Evolutionary conservation across 129 eudicot species (phyloP), one percentile per base, ranked within the genome.

Genomic region (Flaveria trinervia): DNA sequence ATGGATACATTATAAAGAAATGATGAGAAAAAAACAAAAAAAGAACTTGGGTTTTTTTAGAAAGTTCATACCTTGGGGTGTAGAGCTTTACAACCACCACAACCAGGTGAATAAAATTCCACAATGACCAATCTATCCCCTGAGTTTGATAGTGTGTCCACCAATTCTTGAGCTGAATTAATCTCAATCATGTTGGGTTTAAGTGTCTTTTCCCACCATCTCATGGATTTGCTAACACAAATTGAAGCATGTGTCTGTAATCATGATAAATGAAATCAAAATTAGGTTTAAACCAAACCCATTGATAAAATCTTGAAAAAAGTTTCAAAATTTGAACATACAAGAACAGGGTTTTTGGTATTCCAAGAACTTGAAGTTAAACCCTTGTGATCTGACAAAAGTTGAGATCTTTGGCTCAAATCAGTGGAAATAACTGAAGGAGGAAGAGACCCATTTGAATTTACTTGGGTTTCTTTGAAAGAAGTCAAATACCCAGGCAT

Each of bases 1-100:
- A 55, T 36, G 8, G 22, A 25, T 65, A 5, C 23, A 3, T 12
- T 30, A 46, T n/a, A 49, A 77, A 70, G 36, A 74, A 72, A 62
- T 50, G 0, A 30, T 9, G 9, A 59, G 25, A 45, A 1, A 65
- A 23, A 15, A 44, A 5, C 17, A 14, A 39, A 1, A 56, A 46
- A 56, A 68, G 9, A 39, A 1, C 44, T 41, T 71, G 76, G 46
- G 0, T 50, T 61, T 22, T 61, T 22, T 8, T 2, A 30, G 15
- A 60, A 59, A 73, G 77, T 50, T 52, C 17, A 18, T 87, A 93
- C 98, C 98, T 93, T 93, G 9, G 98, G 98, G 71, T 91, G 97
- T 72, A 93, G 78, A 84, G 98, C 83, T 79, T 84, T 93, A 81
- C 98, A 93, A 60, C 97, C 98, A 39, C 98, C 98, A 85, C 98